Evolutionary conservation across 139 green algal species (phyloP), one percentile per base, ranked within the genome.

Genomic region (Coccomyxa sp.): DNA sequence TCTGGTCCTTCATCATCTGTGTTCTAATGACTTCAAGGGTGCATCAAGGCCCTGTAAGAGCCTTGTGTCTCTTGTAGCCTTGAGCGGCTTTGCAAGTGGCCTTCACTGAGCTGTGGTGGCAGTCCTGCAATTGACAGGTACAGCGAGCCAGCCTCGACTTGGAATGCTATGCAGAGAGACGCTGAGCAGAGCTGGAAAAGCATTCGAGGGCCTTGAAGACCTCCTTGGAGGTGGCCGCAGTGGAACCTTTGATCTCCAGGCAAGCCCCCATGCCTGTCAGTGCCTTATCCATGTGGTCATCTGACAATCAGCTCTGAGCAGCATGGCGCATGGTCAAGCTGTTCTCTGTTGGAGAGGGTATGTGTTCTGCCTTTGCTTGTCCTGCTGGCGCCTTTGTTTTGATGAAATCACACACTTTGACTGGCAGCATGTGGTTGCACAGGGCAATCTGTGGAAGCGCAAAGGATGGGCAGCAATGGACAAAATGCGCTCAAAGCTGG

Each of bases 201-300:
- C 93, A 1, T 97, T 97, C 68, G 88, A 96, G 40, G 92, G 93
- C 1, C 81, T 97, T 68, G 93, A 97, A 82, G 83, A 86, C 58
- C 78, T 97, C 70, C 88, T 97, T 33, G 92, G 92, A 0, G 93
- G 90, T 8, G 82, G 75, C 27, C 69, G 73, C 39, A 70, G 74
- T 35, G 82, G 83, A 34, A 69, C 73, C 0, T 96, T 96, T 78
- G 83, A 93, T n/a, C 79, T 96, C 31, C 35, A 83, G 84, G 89
- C 86, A 55, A 72, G 82, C 35, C 40, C 16, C n/a, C 33, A 33
- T 75, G 34, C 70, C 27, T 6, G 3, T 64, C 3, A 4, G 50
- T 64, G 27, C 27, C 18, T 31, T 64, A 5, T 18, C 50, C 2
- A 31, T 22, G 22, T 64, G 50, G 27, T 3, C 50, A 31, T 64